A percentile compares a stretch with the other conserved stretches of the same genome.
Conservation (phyloP, 768 basidiomycete genomes). For the Panaeolus cyanescens region DNA sequence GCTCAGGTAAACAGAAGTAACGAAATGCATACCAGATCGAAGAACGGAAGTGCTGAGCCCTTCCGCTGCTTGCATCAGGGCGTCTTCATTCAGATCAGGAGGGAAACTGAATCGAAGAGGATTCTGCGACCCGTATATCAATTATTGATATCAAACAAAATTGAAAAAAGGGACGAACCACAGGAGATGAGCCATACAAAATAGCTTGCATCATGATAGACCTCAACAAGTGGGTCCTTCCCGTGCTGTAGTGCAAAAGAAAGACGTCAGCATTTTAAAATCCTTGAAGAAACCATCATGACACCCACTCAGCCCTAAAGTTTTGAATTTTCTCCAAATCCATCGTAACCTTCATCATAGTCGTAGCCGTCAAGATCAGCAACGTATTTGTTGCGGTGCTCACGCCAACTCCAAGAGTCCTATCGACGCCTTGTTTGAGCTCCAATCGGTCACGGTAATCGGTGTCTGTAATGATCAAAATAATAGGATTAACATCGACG, state of each 20-base stretch:
- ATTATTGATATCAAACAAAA: background rate
- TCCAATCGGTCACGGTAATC: slow-evolving; percentile 74
- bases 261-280: background rate
- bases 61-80: slow-evolving; percentile 78
- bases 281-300: background rate
- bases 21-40: slow-evolving; percentile 57
- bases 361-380: slow-evolving; percentile 65
- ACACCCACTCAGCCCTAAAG: slow-evolving; percentile 65
- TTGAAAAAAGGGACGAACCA: slow-evolving; percentile 38
- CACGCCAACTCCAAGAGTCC: slow-evolving; percentile 73
- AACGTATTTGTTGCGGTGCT: slow-evolving; percentile 47
- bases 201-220: slow-evolving; percentile 85
- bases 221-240: slow-evolving; percentile 68
- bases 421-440: slow-evolving; percentile 65
- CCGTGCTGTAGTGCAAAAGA: slow-evolving; percentile 47
- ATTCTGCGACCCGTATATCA: slow-evolving; percentile 44
- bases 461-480: slow-evolving; percentile 47
- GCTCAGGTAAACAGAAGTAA: background rate
- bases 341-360: slow-evolving; percentile 67
- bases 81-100: slow-evolving; percentile 76
- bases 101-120: slow-evolving; percentile 82
- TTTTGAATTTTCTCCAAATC: slow-evolving; percentile 60
- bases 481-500: background rate
- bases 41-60: slow-evolving; percentile 73
- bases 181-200: slow-evolving; percentile 68